phyloP scores from a whole-genome alignment of 2,329 filamentous ascomycete genomes.

The Leptographium radiaticola region DNA sequence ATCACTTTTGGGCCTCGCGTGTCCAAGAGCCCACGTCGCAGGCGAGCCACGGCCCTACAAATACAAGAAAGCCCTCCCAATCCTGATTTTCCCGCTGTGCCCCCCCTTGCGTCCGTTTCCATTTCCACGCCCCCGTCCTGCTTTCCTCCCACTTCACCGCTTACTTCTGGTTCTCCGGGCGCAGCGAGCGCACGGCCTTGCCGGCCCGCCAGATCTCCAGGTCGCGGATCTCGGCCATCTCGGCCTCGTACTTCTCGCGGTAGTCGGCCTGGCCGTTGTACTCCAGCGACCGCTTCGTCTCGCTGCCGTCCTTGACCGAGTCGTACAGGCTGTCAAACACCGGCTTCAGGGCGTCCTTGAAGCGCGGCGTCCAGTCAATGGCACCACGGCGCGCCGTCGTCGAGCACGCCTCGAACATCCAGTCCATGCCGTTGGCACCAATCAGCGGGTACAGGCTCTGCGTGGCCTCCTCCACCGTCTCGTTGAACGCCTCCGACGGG shows the following conservation, averaged over 20 bases:
- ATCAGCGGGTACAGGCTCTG: slow-evolving; percentile 97
- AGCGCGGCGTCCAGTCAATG: slow-evolving; percentile 94
- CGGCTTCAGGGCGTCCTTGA: slow-evolving; percentile 98
- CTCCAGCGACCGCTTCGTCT: slow-evolving; percentile 93
- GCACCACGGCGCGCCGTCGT: slow-evolving; percentile 96
- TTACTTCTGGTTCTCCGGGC: slow-evolving; percentile 79
- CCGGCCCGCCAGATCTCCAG: slow-evolving; percentile 99
- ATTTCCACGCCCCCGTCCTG: neutral
- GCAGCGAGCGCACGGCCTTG: slow-evolving; percentile 87
- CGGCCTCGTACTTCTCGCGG: slow-evolving; percentile 91
- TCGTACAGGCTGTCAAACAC: slow-evolving; percentile 97
- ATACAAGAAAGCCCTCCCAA: neutral
- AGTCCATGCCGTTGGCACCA: slow-evolving; percentile 97
- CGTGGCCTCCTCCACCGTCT: slow-evolving; percentile 99
- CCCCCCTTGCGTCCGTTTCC: neutral
- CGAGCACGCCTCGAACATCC: slow-evolving; percentile 99
- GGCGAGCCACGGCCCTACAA: neutral
- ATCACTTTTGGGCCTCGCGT: neutral
- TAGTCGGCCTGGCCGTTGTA: slow-evolving; percentile 96
- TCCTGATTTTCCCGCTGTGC: neutral
- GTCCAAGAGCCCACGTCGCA: neutral
- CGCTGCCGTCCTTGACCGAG: slow-evolving; percentile 76
- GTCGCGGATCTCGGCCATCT: slow-evolving; percentile 96
- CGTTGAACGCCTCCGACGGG: slow-evolving; percentile 98
- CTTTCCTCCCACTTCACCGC: neutral